Conservation (phyloP, 768 basidiomycete genomes). For the Lentinula guzmanii region DNA sequence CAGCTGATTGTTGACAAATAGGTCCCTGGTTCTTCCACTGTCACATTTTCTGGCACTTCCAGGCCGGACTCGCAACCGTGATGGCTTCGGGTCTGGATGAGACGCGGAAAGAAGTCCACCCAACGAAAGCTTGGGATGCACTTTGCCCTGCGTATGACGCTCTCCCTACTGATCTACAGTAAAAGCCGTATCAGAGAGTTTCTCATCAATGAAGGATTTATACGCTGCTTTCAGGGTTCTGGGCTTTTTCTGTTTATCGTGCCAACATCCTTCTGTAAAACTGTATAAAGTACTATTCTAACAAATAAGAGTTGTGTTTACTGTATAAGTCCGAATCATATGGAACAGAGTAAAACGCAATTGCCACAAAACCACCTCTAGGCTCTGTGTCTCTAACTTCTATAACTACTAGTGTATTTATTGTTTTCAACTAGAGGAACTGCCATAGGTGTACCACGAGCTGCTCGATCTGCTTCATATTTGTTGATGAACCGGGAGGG, state of each 20-base stretch:
- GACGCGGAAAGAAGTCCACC: slow-evolving; percentile 9
- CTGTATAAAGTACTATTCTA: too few relatives aligned
- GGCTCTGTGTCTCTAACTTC: too few relatives aligned
- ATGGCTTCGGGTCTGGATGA: slow-evolving; percentile 24
- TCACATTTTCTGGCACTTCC: slow-evolving; percentile 34
- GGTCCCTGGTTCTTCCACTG: slow-evolving; percentile 25
- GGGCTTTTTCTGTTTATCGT: too few relatives aligned
- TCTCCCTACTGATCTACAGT: slow-evolving; percentile 1
- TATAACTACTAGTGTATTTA: not conserved
- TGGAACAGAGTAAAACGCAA: too few relatives aligned
- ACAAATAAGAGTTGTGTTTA: not conserved
- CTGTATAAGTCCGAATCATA: not conserved
- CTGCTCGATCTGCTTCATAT: not conserved
- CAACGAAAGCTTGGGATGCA: slow-evolving; percentile 15
- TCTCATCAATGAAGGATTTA: not conserved
- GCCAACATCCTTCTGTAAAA: too few relatives aligned
- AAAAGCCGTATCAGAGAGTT: not conserved
- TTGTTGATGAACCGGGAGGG: slow-evolving; percentile 7
- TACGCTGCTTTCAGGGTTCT: too few relatives aligned
- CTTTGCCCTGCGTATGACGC: slow-evolving; percentile 20
- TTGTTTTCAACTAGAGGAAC: not conserved
- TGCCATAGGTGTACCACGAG: not conserved
- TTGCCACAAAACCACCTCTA: too few relatives aligned
- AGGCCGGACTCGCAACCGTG: slow-evolving; percentile 36
- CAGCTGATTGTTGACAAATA: not conserved